Percentiles rank a stretch among this genome's conserved stretches.
Conservation (phyloP, 2,329 filamentous ascomycete genomes). For the Sclerotinia borealis region DNA sequence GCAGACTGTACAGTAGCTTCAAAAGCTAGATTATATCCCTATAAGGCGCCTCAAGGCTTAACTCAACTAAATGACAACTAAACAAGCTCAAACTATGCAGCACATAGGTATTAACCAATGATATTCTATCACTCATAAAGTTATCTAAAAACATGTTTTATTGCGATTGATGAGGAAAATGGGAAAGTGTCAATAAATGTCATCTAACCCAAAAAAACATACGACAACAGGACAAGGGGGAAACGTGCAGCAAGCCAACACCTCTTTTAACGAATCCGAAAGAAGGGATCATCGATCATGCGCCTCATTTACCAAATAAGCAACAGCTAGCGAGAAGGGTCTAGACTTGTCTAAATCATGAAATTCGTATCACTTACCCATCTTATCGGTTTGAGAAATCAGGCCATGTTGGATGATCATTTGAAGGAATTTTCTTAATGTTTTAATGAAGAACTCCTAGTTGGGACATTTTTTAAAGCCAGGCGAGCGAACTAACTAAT, state of each 20-base stretch:
- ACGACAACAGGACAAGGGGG: no score
- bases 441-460: not conserved
- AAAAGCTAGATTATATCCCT: no score
- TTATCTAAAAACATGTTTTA: not conserved
- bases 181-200: no score
- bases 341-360: conserved; percentile 10
- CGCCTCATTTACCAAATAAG: not conserved
- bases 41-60: no score
- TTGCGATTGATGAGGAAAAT: no score
- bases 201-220: not conserved
- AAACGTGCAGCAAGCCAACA: not conserved
- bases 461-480: not conserved
- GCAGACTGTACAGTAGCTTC: not conserved
- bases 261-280: not conserved
- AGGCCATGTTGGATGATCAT: conserved; percentile 9
- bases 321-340: not conserved
- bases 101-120: not conserved
- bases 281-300: not conserved
- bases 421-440: not conserved
- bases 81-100: not conserved
- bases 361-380: not conserved
- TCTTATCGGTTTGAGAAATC: not conserved
- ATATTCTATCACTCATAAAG: not conserved
- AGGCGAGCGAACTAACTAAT: not conserved
- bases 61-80: not conserved